Base-by-base conservation (phyloP, 2,329 filamentous ascomycete genomes). In the Aciculosporium take region DNA sequence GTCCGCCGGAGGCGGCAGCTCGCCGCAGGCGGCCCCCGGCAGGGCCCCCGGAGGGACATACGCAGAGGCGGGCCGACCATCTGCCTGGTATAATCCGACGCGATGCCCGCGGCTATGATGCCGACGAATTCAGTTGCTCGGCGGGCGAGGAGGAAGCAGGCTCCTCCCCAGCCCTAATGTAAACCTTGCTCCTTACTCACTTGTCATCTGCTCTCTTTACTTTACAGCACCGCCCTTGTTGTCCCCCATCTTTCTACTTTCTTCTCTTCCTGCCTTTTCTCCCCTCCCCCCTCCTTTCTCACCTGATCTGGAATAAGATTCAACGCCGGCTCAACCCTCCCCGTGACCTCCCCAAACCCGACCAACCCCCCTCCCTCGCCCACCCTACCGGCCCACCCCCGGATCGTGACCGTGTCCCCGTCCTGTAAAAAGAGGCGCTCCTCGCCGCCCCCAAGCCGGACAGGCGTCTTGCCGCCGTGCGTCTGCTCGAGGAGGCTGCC, bases 401-500 rank as follows among this genome's bases (percentile, higher is more conserved):
- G 69, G 30, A 89, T 67, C 1, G 70, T 69, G 10, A 87, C 57
- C 2, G 74, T 76, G 54, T 91, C 84, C 0, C 82, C 83, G 51
- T 89, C 83, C 51, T 83, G 69, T 27, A 89, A 57, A 57, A 86
- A 89, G 40, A 67, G 72, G 39, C 84, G 71, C 54, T 81, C 72
- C 42, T 81, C 79, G 6, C 79, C 80, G 4, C 73, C 73, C 0
- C 66, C 65, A 15, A 88, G 59, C 50, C 69, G 67, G 20, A 88
- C 65, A 0, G 72, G 59, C 3, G 64, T 64, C 61, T 84, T 85
- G 1, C 84, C 84, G 28, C 75, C 76, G 46, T 76, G 67, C 0
- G 73, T 84, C 55, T 81, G 76, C 61, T 91, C 84, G 34, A 89
- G 58, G 37, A 89, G 59, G 53, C 80, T 81, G 1, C 84, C 84